Conservation (phyloP, 192 early-diverging fungal genomes). For the Coemansia pectinata region DNA sequence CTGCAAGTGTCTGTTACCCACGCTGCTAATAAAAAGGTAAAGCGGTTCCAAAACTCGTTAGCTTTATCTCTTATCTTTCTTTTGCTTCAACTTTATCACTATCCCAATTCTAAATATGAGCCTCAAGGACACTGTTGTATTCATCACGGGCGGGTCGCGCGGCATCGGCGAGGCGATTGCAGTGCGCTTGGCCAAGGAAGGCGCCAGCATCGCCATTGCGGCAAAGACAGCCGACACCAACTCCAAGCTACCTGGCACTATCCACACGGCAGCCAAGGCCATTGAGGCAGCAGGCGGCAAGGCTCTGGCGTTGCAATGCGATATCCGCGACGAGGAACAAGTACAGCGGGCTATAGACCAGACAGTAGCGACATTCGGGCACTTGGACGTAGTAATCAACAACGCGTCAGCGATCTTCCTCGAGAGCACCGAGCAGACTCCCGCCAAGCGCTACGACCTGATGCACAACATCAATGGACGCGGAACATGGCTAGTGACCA, state of each 20-base stretch:
- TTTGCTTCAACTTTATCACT: not conserved
- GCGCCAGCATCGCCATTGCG: constrained; percentile 71
- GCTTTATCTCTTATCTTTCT: not conserved
- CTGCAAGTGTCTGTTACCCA: not conserved
- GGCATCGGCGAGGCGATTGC: constrained; percentile 85
- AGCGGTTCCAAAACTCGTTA: not conserved
- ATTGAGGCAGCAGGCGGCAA: constrained; percentile 76
- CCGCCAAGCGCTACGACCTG: constrained; percentile 67
- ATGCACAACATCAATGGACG: constrained; percentile 79
- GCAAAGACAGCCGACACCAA: constrained; percentile 75
- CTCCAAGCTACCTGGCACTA: constrained; percentile 80
- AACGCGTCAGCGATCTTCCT: constrained; percentile 76
- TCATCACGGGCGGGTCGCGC: constrained; percentile 63
- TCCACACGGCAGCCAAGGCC: constrained; percentile 73
- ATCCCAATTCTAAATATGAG: constrained; percentile 15
- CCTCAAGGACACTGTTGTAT: constrained; percentile 58
- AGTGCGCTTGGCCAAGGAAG: constrained; percentile 64
- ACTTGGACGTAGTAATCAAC: constrained; percentile 84
- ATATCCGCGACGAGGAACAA: constrained; percentile 79
- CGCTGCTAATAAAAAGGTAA: not conserved
- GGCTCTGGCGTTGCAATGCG: constrained; percentile 77
- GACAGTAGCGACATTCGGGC: constrained; percentile 69
- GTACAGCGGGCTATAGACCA: constrained; percentile 67
- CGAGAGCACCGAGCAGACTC: constrained; percentile 58
- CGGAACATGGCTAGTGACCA: constrained; percentile 78